phyloP scores from a whole-genome alignment of 75 land plant species.

The Sequoia sempervirens region DNA sequence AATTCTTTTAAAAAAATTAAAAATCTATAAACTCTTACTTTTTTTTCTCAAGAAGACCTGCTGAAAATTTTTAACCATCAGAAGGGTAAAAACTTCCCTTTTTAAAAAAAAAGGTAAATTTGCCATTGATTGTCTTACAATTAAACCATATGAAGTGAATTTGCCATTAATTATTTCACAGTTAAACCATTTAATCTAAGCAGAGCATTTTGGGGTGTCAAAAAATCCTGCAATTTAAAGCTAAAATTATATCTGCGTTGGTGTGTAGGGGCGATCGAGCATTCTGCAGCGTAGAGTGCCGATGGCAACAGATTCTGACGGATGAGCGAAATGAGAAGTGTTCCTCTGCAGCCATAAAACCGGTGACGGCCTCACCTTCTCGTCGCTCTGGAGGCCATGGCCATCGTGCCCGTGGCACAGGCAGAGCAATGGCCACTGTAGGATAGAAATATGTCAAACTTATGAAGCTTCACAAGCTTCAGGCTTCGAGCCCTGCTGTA shows the following conservation, averaged over 20 bases:
- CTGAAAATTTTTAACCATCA: no score
- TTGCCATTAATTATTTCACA: no score
- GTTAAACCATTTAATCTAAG: no score
- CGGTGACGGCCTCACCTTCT: conserved; percentile 4
- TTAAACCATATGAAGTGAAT: no score
- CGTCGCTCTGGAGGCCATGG: conserved; percentile 11
- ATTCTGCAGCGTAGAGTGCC: conserved; percentile 34
- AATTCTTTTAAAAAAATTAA: no score
- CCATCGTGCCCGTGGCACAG: background rate
- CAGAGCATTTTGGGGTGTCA: no score
- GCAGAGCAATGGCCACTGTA: background rate
- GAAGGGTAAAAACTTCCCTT: no score
- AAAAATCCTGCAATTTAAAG: background rate
- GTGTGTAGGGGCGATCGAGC: conserved; percentile 36
- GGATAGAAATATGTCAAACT: background rate
- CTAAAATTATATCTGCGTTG: background rate
- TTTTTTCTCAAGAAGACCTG: no score
- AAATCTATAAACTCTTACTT: no score
- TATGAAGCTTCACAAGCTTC: background rate
- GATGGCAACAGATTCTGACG: conserved; percentile 24
- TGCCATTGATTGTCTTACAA: no score
- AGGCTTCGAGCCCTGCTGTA: background rate
- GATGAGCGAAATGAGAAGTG: conserved; percentile 28
- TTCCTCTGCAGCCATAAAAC: conserved; percentile 24
- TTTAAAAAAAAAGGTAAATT: no score